Base-by-base conservation (phyloP, 2,329 filamentous ascomycete genomes). In the Diplodia mutila region DNA sequence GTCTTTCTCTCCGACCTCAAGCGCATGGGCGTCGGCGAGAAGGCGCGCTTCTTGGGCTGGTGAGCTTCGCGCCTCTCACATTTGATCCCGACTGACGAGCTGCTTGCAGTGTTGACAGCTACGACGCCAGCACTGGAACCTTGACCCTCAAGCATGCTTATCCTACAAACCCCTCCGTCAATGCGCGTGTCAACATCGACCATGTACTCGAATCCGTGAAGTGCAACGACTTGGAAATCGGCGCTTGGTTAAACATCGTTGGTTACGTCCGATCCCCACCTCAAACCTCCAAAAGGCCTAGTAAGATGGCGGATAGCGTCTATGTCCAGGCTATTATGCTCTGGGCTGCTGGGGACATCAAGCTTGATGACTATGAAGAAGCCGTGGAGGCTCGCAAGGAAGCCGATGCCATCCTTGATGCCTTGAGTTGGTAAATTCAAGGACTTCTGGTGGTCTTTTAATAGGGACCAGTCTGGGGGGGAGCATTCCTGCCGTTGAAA, bases 21-120 rank as follows among this genome's bases (percentile, higher is more conserved):
- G 1, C 75, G 82, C 67, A 81, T 84, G 55, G 78, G 80, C 25
- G 69, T 76, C 4, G 86, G 86, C n/a, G 86, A 88, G n/a, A 98
- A 98, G 81, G 90, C 97, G 69, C 90, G 94, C 69, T 97, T 98
- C 78, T 80, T 98, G 61, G 94, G 93, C 79, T 97, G 94, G 94
- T 97, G 85, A 81, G 88, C 80, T 49, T 34, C 67, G 27, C 46
- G 54, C 32, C 53, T 7, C 29, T 29, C 29, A 29, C 29, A 29
- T 7, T 7, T 29, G 29, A 29, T 29, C 3, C 29, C 29, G 7
- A 7, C 39, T 61, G 5, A 61, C 23, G 18, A 21, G 14, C 57
- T 16, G 8, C 39, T 8, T 25, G 46, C 74, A 91, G 89, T 74
- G 85, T 91, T 39, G 84, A 85, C 46, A 78, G 81, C 39, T 91